Percentiles rank a stretch among this genome's conserved stretches.
These are phyloP conservation scores for Trichoderma koningiopsis DNA, from an alignment of 2,329 filamentous ascomycete genomes.

Conservation along the genomic window DNA sequence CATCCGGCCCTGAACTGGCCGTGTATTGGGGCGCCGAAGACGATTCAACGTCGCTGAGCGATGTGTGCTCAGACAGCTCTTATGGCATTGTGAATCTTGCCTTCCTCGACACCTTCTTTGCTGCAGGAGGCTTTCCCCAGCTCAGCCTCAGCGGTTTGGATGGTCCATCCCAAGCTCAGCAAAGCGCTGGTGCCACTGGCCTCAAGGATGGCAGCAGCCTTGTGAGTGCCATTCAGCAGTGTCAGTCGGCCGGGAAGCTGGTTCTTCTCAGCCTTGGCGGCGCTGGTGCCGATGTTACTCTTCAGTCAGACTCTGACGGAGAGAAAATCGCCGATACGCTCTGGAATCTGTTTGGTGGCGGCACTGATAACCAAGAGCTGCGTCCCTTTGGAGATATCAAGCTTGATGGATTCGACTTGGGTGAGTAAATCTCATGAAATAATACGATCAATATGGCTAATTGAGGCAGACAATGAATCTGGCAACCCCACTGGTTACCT, in stretches of 20 bases:
- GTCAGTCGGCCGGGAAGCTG: constrained; percentile 66
- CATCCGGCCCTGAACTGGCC: background rate
- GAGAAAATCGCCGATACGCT: constrained; percentile 59
- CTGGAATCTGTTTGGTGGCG: constrained; percentile 67
- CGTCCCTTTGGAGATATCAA: constrained; percentile 67
- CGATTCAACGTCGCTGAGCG: constrained; percentile 26
- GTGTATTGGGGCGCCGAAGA: constrained; percentile 31
- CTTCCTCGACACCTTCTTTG: constrained; percentile 29
- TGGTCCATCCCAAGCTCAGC: constrained; percentile 24
- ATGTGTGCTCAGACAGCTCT: constrained; percentile 27
- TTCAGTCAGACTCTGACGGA: constrained; percentile 49
- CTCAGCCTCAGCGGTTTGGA: constrained; percentile 12
- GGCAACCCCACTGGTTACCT: constrained; percentile 62
- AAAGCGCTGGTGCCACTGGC: constrained; percentile 28
- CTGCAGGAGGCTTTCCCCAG: constrained; percentile 17
- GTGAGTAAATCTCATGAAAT: constrained; percentile 3
- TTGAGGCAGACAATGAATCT: constrained; percentile 52
- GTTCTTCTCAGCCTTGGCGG: constrained; percentile 71
- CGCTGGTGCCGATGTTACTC: constrained; percentile 66
- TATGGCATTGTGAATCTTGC: constrained; percentile 32
- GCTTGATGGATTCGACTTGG: constrained; percentile 73
- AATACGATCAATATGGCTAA: background rate
- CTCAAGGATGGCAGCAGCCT: constrained; percentile 29
- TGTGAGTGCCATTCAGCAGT: constrained; percentile 48
- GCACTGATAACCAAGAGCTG: constrained; percentile 45